Base-by-base conservation (phyloP, 2,329 filamentous ascomycete species). In the Didymellaceae sp. region DNA sequence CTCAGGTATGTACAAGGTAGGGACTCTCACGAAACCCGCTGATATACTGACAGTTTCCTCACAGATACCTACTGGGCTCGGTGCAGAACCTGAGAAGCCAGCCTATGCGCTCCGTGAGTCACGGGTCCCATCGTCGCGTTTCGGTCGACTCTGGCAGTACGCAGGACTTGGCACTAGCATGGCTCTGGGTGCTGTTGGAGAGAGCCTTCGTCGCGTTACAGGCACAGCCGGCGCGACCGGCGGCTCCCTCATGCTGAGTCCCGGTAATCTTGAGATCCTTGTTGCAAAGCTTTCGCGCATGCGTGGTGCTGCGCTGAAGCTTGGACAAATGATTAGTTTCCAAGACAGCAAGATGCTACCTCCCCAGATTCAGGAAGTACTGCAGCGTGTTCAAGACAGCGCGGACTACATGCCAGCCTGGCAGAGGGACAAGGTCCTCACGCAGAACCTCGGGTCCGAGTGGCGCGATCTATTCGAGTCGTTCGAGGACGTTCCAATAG, bases 311-410 rank as follows among this genome's bases (percentile, higher is more conserved):
- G 94, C 94, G n/a, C 79, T 99, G 32, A 99, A 99, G 77, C 77
- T 99, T 20, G 95, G 94, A 0, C 94, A 99, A 77, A 94, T 97
- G 89, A 88, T 99, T 80, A 97, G 91, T 72, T 94, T 99, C 68
- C 94, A 99, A 78, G 94, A 99, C 75, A 86, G 90, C 28, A 97
- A 96, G 74, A 91, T 97, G 86, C 83, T 99, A 8, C 94, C 94
- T 0, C 84, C 83, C 0, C 85, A 90, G 1, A 91, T 99, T 40
- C 90, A 95, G 59, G 84, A 93, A 65, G 91, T 99, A 1, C 78
- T 99, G 10, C 91, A 96, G 70, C 86, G 95, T 5, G 94, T 99
- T 0, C 94, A 99, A 71, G 94, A 99, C 71, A 87, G 90, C 48
- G 94, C 94, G 30, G 93, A 99, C 73, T 99, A 97, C 73, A 99